These are phyloP conservation scores for Murraya koenigii DNA, from an alignment of 345 rosid species.

Conservation along the genomic window DNA sequence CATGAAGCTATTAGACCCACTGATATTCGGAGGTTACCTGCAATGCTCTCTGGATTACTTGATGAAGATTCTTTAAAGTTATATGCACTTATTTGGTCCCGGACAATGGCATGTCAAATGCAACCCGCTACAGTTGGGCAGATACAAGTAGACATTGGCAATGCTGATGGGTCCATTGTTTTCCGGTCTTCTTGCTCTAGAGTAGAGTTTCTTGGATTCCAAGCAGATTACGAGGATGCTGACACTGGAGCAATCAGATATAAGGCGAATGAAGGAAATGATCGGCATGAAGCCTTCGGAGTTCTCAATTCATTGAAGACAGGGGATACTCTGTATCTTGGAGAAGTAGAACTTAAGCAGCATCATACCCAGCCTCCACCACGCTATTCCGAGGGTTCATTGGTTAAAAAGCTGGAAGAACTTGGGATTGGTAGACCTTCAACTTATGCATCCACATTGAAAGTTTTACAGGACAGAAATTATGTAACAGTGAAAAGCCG, in stretches of 20 bases:
- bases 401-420: slow-evolving; percentile 98
- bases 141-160: slow-evolving; percentile 76
- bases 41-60: slow-evolving; percentile 59
- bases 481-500: slow-evolving; percentile 70
- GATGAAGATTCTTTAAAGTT: slow-evolving; percentile 89
- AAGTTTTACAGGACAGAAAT: slow-evolving; percentile 90
- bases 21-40: slow-evolving; percentile 72
- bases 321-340: slow-evolving; percentile 54
- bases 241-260: slow-evolving; percentile 54
- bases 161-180: slow-evolving; percentile 51
- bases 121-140: slow-evolving; percentile 69
- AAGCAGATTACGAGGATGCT: slow-evolving; percentile 79
- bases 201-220: slow-evolving; percentile 76
- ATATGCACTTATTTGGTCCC: slow-evolving; percentile 89
- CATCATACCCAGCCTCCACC: slow-evolving; percentile 80
- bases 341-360: slow-evolving; percentile 60
- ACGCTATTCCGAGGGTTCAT: slow-evolving; percentile 89
- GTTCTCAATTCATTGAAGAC: slow-evolving; percentile 61
- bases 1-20: slow-evolving; percentile 99
- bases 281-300: slow-evolving; percentile 47
- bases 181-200: slow-evolving; percentile 73
- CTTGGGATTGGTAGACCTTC: slow-evolving; percentile 99
- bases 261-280: slow-evolving; percentile 43
- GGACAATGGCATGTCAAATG: slow-evolving; percentile 96
- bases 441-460: slow-evolving; percentile 85